phyloP scores from a whole-genome alignment of 225 moss, liverwort and hornwort genomes.

The Lunularia cruciata region DNA sequence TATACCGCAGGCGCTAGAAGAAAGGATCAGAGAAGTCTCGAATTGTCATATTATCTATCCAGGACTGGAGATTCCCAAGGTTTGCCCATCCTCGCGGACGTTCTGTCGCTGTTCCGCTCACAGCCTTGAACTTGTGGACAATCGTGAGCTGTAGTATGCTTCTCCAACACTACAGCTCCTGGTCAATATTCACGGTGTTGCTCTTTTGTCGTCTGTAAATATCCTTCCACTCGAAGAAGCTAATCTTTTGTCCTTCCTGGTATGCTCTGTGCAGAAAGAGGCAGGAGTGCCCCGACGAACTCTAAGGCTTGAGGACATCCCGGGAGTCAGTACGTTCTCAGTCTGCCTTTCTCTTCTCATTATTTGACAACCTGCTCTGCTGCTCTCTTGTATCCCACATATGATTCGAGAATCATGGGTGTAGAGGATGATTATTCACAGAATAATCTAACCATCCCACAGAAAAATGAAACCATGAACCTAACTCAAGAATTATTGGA shows the following conservation, averaged over 20 bases:
- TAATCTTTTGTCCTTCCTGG: neutral
- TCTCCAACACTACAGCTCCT: too few relatives aligned
- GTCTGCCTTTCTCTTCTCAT: neutral
- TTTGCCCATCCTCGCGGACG: conserved; percentile 15
- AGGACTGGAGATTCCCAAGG: conserved; percentile 88
- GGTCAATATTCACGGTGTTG: neutral
- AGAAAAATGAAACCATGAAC: too few relatives aligned
- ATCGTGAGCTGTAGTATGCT: too few relatives aligned
- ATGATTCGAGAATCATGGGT: too few relatives aligned
- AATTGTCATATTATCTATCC: conserved; percentile 85
- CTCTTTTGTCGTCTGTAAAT: neutral
- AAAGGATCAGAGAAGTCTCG: conserved; percentile 92
- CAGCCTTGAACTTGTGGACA: too few relatives aligned
- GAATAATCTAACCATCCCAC: too few relatives aligned
- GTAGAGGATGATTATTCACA: too few relatives aligned
- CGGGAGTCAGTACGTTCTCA: conserved; percentile 80
- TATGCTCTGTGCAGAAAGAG: conserved; percentile 63
- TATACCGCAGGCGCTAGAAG: conserved; percentile 80
- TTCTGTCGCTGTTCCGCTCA: too few relatives aligned
- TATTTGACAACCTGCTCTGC: too few relatives aligned
- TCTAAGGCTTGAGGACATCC: conserved; percentile 84
- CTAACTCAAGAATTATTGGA: too few relatives aligned
- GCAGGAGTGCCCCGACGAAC: conserved; percentile 85
- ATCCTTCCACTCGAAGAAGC: too few relatives aligned
- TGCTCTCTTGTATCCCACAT: too few relatives aligned